Evolutionary conservation across 768 basidiomycete genomes (phyloP), one percentile per base, ranked within the genome.

Genomic region (Leccinum ochraceum): DNA sequence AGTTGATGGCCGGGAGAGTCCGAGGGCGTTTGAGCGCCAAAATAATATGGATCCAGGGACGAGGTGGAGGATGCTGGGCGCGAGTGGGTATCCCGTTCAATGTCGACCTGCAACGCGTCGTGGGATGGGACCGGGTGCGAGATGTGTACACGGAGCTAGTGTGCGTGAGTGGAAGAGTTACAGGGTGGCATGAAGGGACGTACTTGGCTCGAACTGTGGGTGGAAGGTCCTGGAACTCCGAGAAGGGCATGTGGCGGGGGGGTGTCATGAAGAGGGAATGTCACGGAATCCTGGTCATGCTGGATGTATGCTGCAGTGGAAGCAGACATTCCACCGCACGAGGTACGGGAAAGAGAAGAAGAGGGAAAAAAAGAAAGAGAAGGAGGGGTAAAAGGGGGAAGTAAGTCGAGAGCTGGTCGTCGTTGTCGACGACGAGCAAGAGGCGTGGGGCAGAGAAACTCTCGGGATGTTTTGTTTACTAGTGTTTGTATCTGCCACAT

Each of bases 41-140:
- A 94, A 74, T 94, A 94, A 74, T 94, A 94, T 8, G 92, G 90
- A 78, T 94, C 92, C 58, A 94, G 80, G 49, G 92, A 91, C 34
- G 91, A 92, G 51, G 88, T 86, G 54, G 89, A 81, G 30, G 92
- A 93, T 22, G 78, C 78, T 46, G 91, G 86, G 71, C 90, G 90
- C 57, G 87, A 86, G 54, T 76, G 63, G 24, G 69, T 36, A 60
- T 78, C 72, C 49, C 72, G 71, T 55, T 85, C 84, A 58, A 75
- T 78, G 65, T 86, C 83, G 59, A 75, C 72, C 63, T 62, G 65
- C 63, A 69, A 63, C 64, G 65, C 63, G 63, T 62, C 60, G 32
- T 66, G 60, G 66, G 76, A 68, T 28, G 74, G 67, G 52, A 70
- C 69, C 50, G 78, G 77, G 60, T 78, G 75, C 65, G 82, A 80